Base-by-base conservation (phyloP, 192 early-diverging fungal species). In the Linnemannia elongata region DNA sequence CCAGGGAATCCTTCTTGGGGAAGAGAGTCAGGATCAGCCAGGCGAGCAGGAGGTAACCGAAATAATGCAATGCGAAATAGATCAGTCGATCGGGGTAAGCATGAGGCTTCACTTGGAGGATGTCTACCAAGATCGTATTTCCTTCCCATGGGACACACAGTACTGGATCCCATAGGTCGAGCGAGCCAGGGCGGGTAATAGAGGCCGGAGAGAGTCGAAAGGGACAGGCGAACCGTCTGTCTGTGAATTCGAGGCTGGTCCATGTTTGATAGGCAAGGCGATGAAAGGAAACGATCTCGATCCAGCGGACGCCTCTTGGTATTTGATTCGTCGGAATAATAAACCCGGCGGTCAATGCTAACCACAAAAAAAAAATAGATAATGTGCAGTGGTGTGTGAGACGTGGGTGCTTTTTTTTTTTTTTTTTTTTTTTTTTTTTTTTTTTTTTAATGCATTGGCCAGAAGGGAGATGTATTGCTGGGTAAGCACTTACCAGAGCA, bases 241-340 rank as follows among this genome's bases (percentile, higher is more conserved):
- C 39, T n/a, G 79, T 66, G 18, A 80, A 74, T 12, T 80, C 71
- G 39, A 66, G 17, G n/a, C 79, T 80, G 72, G 60, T 44, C 6
- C 57, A 30, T 39, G 54, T 80, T 35, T 63, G 54, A 27, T 80
- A 80, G 12, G 45, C 52, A 72, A 74, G 36, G 41, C 57, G 54
- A 38, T 35, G 52, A 9, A 47, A 80, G 54, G 79, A 57, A 1
- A 80, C 1, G 79, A 63, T 60, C 17, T 38, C 52, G 49, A 80
- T 41, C 79, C 79, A 80, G 33, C 72, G 71, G 1, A 80, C 71
- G 3, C 8, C n/a, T 18, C 22, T 20, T 27, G 72, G 79, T 6
- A 80, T 80, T n/a, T 60, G 54, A 60, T 72, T 80, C 41, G 70
- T 45, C 0, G 57, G 36, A 22, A 80, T 39, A 44, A 80, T 66